Conservation (phyloP, 495 filamentous ascomycete genomes). For the Mytilinidion resinicola region DNA sequence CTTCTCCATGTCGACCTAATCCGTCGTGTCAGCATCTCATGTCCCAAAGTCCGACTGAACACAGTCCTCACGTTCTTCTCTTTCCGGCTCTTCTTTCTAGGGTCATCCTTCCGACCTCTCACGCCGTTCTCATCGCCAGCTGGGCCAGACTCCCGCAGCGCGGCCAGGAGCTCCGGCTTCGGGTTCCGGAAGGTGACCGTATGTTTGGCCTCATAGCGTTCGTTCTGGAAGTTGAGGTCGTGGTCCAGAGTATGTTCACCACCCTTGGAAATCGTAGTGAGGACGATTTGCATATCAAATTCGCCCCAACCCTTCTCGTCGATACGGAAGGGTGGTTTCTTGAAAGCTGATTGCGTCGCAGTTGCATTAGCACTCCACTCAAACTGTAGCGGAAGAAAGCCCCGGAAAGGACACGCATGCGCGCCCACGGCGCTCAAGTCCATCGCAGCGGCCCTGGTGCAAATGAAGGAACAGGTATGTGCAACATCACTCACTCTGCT, state of each 20-base stretch:
- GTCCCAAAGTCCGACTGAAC: background rate
- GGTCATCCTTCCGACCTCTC: constrained; percentile 52
- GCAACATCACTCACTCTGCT: constrained; percentile 59
- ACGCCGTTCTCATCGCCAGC: constrained; percentile 54
- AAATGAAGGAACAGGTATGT: background rate
- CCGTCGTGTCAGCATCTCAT: constrained; percentile 6
- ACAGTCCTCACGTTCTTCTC: constrained; percentile 54
- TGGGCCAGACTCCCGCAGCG: constrained; percentile 74
- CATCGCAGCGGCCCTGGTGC: too few species aligned
- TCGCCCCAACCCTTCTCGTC: constrained; percentile 97
- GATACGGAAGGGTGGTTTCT: constrained; percentile 80
- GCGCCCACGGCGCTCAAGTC: too few species aligned
- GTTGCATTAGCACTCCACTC: background rate
- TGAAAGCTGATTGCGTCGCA: constrained; percentile 35
- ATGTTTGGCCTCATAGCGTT: constrained; percentile 80
- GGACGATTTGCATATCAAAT: constrained; percentile 87
- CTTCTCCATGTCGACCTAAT: constrained; percentile 85
- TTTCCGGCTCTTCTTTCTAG: constrained; percentile 69
- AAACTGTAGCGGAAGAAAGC: too few species aligned
- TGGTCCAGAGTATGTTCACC: constrained; percentile 76
- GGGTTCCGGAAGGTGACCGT: constrained; percentile 84
- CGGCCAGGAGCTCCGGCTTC: constrained; percentile 65
- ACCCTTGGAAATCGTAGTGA: constrained; percentile 74
- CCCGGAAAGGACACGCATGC: too few species aligned
- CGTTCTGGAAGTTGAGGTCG: constrained; percentile 83